Base-by-base conservation (phyloP, 202 grass and related monocot genomes). In the Cymbopogon flexuosus region DNA sequence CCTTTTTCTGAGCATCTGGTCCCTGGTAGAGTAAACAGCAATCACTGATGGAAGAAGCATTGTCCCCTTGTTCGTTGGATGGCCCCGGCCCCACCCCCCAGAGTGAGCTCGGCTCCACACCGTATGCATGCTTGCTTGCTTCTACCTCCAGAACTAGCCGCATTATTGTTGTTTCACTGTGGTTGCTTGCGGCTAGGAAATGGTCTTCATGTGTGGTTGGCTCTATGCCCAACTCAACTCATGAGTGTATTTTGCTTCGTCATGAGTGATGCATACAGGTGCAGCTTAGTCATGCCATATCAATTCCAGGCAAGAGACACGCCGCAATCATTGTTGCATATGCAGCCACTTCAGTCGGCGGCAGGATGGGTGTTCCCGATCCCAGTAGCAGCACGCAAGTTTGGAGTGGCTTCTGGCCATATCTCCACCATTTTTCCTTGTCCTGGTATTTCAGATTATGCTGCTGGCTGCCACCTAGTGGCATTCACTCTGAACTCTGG, bases 1-100 rank as follows among this genome's bases (percentile, higher is more conserved):
- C 83, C 62, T 86, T 79, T 39, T 70, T 31, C 54, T 86, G 83
- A 39, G 21, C 40, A 52, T 79, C 79, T 80, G 84, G 79, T 90
- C 88, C 75, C 79, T 86, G 79, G 80, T 83, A 84, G 88, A 86
- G 88, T 86, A 89, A 89, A 83, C 88, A 89, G 74, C 88, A 86
- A 89, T 89, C 88, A 86, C 83, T 74, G 68, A 42, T 60, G 62
- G 74, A 75, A 58, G 79, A 86, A 89, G 84, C 88, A 76, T 83
- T 86, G 88, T 90, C 79, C 79, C 88, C 87, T 77, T 62, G 77
- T 19, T 85, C 51, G 87, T 66, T 89, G 87, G 87, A 59, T 89
- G 87, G 43, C 43, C 10, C 22, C 8, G 21, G 56, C 21, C 56
- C 56, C 56, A 24, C 11, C 22, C 57, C 37, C 70, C 76, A 54